Evolutionary conservation across 129 eudicot genomes (phyloP).

Genomic region (Ambrosia trifida): DNA sequence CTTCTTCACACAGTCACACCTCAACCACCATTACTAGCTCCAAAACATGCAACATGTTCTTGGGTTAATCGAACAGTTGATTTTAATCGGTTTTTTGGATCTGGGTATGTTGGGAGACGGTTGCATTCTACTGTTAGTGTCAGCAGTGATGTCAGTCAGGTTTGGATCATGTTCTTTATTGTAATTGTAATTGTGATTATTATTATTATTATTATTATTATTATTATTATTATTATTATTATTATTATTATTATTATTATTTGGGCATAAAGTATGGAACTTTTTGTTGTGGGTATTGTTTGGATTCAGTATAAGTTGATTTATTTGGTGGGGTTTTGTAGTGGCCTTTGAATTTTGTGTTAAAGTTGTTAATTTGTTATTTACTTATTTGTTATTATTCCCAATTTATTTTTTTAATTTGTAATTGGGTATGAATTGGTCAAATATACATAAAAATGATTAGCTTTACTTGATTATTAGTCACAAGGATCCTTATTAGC

Average conservation of each 20-base stretch:
- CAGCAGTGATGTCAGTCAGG: conserved; percentile 22
- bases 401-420: not conserved
- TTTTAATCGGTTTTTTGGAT: not conserved
- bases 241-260: not conserved
- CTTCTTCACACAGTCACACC: conserved; percentile 19
- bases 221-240: not conserved
- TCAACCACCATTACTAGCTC: not conserved
- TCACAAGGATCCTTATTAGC: not conserved
- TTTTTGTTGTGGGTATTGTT: not conserved
- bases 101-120: not conserved
- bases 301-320: not conserved
- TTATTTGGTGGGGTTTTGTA: not conserved
- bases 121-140: conserved; percentile 25
- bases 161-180: conserved; percentile 14
- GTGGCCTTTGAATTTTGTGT: not conserved
- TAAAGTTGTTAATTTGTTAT: not conserved
- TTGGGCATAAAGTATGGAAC: not conserved
- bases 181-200: not conserved
- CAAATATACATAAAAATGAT: not conserved
- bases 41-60: conserved; percentile 11
- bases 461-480: not conserved
- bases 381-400: not conserved
- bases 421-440: not conserved
- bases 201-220: not conserved
- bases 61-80: not conserved